A percentile compares a stretch with the other conserved stretches of the same genome.
phyloP scores from a whole-genome alignment of 306 rosid species.

The Delonix regia region DNA sequence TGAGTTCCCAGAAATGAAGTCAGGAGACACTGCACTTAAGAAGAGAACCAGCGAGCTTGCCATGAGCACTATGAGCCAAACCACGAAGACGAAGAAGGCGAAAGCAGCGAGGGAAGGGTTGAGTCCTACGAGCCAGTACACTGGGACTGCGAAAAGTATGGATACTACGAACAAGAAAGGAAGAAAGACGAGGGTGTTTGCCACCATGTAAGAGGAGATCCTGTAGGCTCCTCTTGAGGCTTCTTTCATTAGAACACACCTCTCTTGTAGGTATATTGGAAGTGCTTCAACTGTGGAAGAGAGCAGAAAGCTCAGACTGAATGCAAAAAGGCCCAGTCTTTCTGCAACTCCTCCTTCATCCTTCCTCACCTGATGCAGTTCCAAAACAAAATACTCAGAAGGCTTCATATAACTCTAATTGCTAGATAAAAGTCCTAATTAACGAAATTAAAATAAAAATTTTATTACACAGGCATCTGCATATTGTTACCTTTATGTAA shows the following conservation, averaged over 20 bases:
- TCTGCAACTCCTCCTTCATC: slow-evolving; percentile 79
- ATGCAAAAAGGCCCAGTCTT: slow-evolving; percentile 79
- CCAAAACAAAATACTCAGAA: not conserved
- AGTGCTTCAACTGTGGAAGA: slow-evolving; percentile 94
- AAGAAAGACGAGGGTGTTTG: slow-evolving; percentile 80
- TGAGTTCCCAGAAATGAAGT: slow-evolving; percentile 89
- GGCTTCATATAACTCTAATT: not conserved
- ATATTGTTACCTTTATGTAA: slow-evolving; percentile 45
- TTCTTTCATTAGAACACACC: slow-evolving; percentile 86
- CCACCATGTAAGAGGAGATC: slow-evolving; percentile 80
- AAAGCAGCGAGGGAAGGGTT: slow-evolving; percentile 75
- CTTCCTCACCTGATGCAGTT: slow-evolving; percentile 41
- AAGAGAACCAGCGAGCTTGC: slow-evolving; percentile 88
- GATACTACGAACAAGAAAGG: slow-evolving; percentile 84
- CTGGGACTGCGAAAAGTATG: slow-evolving; percentile 65
- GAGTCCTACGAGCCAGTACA: slow-evolving; percentile 88
- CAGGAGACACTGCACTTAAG: slow-evolving; percentile 83
- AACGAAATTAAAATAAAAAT: not conserved
- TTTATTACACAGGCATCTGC: not conserved
- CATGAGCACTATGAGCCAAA: slow-evolving; percentile 91
- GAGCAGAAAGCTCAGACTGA: slow-evolving; percentile 83
- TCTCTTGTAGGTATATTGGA: slow-evolving; percentile 87
- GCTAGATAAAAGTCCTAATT: too few relatives aligned
- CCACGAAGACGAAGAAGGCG: slow-evolving; percentile 70
- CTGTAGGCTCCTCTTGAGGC: slow-evolving; percentile 81